phyloP scores from a whole-genome alignment of 2,329 filamentous ascomycete genomes.

The Hypoxylon sp. region DNA sequence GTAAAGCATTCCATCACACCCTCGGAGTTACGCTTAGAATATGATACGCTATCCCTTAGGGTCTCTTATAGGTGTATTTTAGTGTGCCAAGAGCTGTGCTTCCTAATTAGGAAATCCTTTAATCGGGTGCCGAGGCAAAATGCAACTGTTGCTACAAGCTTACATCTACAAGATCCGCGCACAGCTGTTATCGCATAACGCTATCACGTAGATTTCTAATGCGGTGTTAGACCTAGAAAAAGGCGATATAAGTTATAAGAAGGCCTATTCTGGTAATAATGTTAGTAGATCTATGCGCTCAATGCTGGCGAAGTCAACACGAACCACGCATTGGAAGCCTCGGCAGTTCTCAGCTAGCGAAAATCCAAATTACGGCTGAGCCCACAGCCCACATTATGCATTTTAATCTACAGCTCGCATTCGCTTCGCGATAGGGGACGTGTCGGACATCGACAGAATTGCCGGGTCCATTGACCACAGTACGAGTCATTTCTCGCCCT shows the following conservation, averaged over 20 bases:
- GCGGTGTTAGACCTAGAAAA: not conserved
- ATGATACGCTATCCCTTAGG: not conserved
- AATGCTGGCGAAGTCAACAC: not conserved
- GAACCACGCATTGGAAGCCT: constrained; percentile 8
- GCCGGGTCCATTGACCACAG: not conserved
- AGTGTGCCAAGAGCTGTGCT: constrained; percentile 1
- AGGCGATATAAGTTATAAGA: not conserved
- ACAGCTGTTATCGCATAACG: not conserved
- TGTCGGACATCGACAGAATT: not conserved
- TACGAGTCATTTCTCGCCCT: not conserved
- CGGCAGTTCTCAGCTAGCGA: constrained; percentile 2
- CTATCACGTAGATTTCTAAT: not conserved
- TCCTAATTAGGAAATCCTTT: constrained; percentile 10
- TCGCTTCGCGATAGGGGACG: constrained; percentile 12
- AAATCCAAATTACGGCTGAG: not conserved
- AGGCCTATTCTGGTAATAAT: not conserved
- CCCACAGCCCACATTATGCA: constrained; percentile 10
- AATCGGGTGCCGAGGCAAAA: constrained; percentile 12
- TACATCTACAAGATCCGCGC: not conserved
- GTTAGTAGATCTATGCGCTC: constrained; percentile 9
- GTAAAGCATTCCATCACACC: constrained; percentile 6
- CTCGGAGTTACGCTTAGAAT: constrained; percentile 13
- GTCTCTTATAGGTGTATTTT: constrained; percentile 5
- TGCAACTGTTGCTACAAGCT: not conserved
- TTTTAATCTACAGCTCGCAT: constrained; percentile 10